Evolutionary conservation across 331 rosid species (phyloP).

Genomic region (Phaseolus coccineus): DNA sequence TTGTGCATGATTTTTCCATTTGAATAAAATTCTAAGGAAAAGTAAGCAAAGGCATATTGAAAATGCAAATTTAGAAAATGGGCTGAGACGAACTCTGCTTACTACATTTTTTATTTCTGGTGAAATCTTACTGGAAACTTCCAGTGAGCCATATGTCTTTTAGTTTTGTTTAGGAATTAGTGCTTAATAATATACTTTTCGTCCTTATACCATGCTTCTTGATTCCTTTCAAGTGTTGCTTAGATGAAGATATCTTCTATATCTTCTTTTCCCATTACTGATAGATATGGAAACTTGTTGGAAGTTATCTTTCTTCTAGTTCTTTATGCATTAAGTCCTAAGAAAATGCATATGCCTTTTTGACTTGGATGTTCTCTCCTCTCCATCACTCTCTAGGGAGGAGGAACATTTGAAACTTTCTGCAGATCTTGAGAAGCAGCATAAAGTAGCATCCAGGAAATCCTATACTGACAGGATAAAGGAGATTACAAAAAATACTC

Average conservation of each 20-base stretch:
- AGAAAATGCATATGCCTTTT: conserved; percentile 9
- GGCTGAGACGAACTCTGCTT: conserved; percentile 13
- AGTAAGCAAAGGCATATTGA: conserved; percentile 7
- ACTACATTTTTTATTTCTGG: conserved; percentile 15
- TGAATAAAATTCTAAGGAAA: conserved; percentile 18
- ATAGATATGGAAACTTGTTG: neutral
- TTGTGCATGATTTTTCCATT: conserved; percentile 13
- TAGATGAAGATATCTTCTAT: conserved; percentile 24
- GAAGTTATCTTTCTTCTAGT: neutral
- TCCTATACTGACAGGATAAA: conserved; percentile 75
- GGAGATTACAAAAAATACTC: conserved; percentile 83
- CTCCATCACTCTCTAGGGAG: conserved; percentile 54
- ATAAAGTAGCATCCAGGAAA: conserved; percentile 68
- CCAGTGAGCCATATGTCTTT: conserved; percentile 20
- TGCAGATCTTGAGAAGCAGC: conserved; percentile 67
- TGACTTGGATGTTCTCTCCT: conserved; percentile 33
- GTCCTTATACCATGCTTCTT: neutral
- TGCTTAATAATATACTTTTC: neutral
- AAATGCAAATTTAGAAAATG: neutral
- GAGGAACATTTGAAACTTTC: conserved; percentile 69
- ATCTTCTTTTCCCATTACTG: neutral
- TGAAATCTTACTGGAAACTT: conserved; percentile 21
- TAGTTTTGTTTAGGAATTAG: conserved; percentile 34
- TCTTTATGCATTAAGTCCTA: neutral
- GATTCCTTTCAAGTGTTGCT: conserved; percentile 21